phyloP scores from a whole-genome alignment of 1,284 basidiomycete species.

The Earliella scabrosa region DNA sequence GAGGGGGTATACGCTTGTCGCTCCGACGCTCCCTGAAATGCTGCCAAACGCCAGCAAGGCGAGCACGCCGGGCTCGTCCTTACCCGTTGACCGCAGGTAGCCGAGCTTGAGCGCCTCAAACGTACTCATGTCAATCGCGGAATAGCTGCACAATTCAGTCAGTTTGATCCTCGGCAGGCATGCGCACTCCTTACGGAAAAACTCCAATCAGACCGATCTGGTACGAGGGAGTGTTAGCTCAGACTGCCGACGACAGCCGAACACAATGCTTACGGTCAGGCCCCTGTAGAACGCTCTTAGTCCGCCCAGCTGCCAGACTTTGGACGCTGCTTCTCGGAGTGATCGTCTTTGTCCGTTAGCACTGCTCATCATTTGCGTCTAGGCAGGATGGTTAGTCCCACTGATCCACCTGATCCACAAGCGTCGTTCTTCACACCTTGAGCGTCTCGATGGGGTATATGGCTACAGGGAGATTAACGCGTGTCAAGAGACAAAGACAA shows the following conservation, averaged over 20 bases:
- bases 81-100: conserved; percentile 79
- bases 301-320: conserved; percentile 83
- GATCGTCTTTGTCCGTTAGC: conserved; percentile 65
- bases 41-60: conserved; percentile 88
- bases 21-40: conserved; percentile 90
- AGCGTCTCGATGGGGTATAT: conserved; percentile 91
- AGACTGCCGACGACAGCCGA: not conserved
- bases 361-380: conserved; percentile 95
- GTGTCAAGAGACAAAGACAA: not conserved
- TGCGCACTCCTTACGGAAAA: conserved; percentile 68
- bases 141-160: conserved; percentile 54
- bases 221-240: conserved; percentile 3
- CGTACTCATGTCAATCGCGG: conserved; percentile 94
- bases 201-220: conserved; percentile 90
- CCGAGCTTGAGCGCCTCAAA: conserved; percentile 90
- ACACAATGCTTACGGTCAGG: conserved; percentile 66
- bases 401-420: conserved; percentile 1
- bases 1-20: conserved; percentile 89
- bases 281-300: conserved; percentile 91
- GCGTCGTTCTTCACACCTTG: conserved; percentile 54
- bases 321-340: conserved; percentile 61
- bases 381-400: conserved; percentile 16
- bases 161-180: conserved; percentile 6
- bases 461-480: conserved; percentile 47
- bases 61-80: conserved; percentile 84